A percentile compares a stretch with the other conserved stretches of the same genome.
Conservation (phyloP, 352 stramenopile species). For the Lagenidium giganteum region DNA sequence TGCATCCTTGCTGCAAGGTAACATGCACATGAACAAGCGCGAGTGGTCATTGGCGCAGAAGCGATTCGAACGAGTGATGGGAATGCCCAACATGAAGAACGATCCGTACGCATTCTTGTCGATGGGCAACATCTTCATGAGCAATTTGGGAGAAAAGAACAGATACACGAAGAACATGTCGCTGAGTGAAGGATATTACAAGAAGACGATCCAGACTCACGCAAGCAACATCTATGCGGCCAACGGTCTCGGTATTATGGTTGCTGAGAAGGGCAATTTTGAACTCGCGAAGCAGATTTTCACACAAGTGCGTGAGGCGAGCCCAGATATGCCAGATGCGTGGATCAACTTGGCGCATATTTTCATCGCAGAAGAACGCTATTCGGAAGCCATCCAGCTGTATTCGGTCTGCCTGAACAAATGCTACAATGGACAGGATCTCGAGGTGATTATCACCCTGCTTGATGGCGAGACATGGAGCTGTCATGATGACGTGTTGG, state of each 20-base stretch:
- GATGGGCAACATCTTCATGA: conserved; percentile 97
- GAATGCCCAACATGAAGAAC: conserved; percentile 90
- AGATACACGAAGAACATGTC: conserved; percentile 95
- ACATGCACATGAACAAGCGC: conserved; percentile 91
- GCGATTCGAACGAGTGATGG: conserved; percentile 88
- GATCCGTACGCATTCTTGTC: conserved; percentile 94
- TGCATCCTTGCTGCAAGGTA: conserved; percentile 90
- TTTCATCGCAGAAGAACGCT: conserved; percentile 93
- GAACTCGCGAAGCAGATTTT: conserved; percentile 94
- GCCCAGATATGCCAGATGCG: conserved; percentile 90
- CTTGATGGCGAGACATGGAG: no score
- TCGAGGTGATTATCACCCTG: conserved; percentile 24
- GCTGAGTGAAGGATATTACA: conserved; percentile 91
- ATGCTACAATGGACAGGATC: conserved; percentile 75
- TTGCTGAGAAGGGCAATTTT: conserved; percentile 95
- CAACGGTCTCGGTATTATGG: conserved; percentile 95
- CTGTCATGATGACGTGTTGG: no score
- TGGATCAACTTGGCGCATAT: conserved; percentile 96
- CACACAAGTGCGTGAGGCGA: conserved; percentile 90
- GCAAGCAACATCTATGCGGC: conserved; percentile 92
- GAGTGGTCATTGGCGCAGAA: conserved; percentile 92
- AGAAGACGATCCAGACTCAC: conserved; percentile 88
- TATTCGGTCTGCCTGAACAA: conserved; percentile 88
- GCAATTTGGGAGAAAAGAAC: conserved; percentile 91
- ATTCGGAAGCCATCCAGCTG: conserved; percentile 91